Conservation (phyloP, 2,329 filamentous ascomycete genomes). For the Trichoderma gracile region DNA sequence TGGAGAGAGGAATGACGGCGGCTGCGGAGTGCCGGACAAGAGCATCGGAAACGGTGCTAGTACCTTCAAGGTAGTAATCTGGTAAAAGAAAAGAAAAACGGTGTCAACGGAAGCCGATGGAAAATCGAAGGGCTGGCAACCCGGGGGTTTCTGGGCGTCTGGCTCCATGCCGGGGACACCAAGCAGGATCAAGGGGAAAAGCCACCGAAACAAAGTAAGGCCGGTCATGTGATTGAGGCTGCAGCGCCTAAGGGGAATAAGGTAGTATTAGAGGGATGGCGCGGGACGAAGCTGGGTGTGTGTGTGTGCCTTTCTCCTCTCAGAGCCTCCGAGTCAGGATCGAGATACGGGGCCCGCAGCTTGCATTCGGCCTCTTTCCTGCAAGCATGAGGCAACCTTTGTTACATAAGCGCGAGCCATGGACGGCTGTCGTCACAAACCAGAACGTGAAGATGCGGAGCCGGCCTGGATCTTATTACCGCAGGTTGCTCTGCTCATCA, state of each 20-base stretch:
- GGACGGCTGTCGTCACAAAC: background rate
- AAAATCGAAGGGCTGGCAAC: background rate
- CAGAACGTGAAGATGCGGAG: too few species aligned
- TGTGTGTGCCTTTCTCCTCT: background rate
- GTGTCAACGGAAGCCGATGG: constrained; percentile 8
- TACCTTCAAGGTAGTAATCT: background rate
- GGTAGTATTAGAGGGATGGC: constrained; percentile 3
- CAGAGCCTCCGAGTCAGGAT: constrained; percentile 18
- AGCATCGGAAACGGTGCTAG: background rate
- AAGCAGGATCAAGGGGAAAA: background rate
- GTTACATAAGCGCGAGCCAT: constrained; percentile 21
- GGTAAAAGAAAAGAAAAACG: background rate
- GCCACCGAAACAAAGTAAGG: background rate
- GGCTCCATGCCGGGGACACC: background rate
- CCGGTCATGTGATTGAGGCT: constrained; percentile 14
- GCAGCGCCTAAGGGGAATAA: constrained; percentile 15
- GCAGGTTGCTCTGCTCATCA: background rate
- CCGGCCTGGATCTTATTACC: too few species aligned
- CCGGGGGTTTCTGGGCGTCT: background rate
- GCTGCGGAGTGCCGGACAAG: background rate
- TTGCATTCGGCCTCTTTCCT: constrained; percentile 27
- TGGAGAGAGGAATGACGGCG: background rate
- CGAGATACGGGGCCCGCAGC: constrained; percentile 22
- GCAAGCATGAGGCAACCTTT: constrained; percentile 19
- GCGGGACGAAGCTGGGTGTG: background rate